These are phyloP conservation scores for Reticulascus tulasneorum DNA, from an alignment of 2,329 filamentous ascomycete genomes.

Conservation along the genomic window DNA sequence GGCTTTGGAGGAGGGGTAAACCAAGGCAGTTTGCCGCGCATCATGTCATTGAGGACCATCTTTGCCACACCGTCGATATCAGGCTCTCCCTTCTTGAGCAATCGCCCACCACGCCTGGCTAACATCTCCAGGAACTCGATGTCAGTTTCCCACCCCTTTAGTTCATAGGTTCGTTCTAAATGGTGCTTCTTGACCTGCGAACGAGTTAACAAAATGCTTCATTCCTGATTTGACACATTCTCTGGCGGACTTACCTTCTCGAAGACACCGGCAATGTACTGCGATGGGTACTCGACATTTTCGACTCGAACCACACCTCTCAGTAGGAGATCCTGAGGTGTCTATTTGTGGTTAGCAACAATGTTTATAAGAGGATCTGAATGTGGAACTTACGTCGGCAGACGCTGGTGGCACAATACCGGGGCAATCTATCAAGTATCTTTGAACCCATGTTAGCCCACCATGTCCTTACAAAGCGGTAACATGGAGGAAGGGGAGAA, in stretches of 20 bases:
- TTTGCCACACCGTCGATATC: conserved; percentile 94
- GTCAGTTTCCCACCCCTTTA: conserved; percentile 72
- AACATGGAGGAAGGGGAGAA: too few species aligned
- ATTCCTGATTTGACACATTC: too few species aligned
- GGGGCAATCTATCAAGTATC: conserved; percentile 85
- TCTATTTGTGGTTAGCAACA: too few species aligned
- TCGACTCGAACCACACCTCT: conserved; percentile 91
- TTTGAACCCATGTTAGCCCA: neutral
- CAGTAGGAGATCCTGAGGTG: conserved; percentile 81
- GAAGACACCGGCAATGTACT: conserved; percentile 86
- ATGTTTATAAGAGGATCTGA: too few species aligned
- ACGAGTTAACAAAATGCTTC: too few species aligned
- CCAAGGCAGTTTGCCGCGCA: conserved; percentile 94
- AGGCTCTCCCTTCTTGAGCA: conserved; percentile 89
- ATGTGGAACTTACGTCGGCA: too few species aligned
- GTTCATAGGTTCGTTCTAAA: conserved; percentile 87
- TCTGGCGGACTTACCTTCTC: too few species aligned
- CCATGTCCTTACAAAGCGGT: too few species aligned
- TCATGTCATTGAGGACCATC: conserved; percentile 95
- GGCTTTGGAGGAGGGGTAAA: conserved; percentile 83
- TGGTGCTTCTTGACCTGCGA: conserved; percentile 83
- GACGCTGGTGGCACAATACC: conserved; percentile 90
- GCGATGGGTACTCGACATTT: conserved; percentile 88
- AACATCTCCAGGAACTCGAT: conserved; percentile 83
- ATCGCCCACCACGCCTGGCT: conserved; percentile 78